A percentile compares a stretch with the other conserved stretches of the same genome.
phyloP scores from a whole-genome alignment of 305 asterid species.

The Euphrasia arctica region DNA sequence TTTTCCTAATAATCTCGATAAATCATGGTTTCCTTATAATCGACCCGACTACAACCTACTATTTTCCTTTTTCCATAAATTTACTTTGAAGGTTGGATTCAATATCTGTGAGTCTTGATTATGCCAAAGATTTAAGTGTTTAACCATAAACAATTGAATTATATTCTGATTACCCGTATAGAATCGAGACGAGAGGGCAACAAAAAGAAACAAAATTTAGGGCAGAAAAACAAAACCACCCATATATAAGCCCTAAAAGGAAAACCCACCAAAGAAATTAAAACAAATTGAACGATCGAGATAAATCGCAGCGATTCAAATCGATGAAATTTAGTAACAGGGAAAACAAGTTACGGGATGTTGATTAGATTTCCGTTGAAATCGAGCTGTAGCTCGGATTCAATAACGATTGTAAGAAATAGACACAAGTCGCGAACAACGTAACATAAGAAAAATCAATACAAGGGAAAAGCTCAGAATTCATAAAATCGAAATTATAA shows the following conservation, averaged over 20 bases:
- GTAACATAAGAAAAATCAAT: background rate
- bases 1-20: too few species aligned
- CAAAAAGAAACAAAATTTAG: background rate
- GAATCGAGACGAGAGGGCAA: background rate
- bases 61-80: too few species aligned
- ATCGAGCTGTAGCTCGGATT: background rate
- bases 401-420: background rate
- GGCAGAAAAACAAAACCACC: background rate
- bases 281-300: background rate
- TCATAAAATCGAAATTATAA: background rate
- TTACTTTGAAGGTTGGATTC: too few species aligned
- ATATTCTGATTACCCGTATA: background rate
- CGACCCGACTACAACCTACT: too few species aligned
- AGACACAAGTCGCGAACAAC: background rate
- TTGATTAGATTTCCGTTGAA: background rate
- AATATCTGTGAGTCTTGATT: too few species aligned
- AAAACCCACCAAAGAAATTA: constrained; percentile 5
- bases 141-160: background rate
- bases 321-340: background rate
- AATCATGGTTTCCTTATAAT: too few species aligned
- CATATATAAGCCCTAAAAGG: constrained; percentile 1
- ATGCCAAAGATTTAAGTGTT: too few species aligned
- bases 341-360: background rate
- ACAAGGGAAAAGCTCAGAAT: background rate
- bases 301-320: background rate